Base-by-base conservation (phyloP, 495 filamentous ascomycete genomes). In the Parmelia sp. region DNA sequence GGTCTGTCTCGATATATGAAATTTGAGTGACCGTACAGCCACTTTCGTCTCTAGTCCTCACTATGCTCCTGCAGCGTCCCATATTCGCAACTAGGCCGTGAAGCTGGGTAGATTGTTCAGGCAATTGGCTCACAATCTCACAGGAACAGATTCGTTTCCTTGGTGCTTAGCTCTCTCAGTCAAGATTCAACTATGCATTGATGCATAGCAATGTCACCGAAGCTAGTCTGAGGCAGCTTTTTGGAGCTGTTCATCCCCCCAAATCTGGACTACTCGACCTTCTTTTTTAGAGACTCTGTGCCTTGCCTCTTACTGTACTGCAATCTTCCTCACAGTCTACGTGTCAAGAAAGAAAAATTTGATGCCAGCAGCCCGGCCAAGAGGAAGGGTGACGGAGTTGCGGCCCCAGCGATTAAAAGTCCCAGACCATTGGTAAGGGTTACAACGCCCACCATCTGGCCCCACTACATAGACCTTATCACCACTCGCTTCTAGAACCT, bases 361-460 rank as follows among this genome's bases (percentile, higher is more conserved):
- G 39, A 57, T 23, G 31, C 19, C 25, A 47, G 27, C 33, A 36
- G n/a, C 37, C 44, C 6, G 29, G 36, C 36, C 23, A 36, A 57
- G 12, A 57, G 33, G 61, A 35, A 63, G 19, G 29, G 21, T 39
- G 45, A 42, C 33, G 19, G 10, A 42, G 39, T 33, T 42, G 42
- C 33, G 9, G 17, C 35, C 19, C 14, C 12, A 29, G 61, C 27
- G 5, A 25, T 27, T 29, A 51, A 33, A 57, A 33, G 42, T 53
- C 37, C 42, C 15, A 6, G 29, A 33, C 29, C n/a, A 40, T 56
- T 11, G 61, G 61, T 57, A 63, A 55, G 49, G 61, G 12, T 29
- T 8, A 33, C 17, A 10, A 55, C 51, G 33, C 29, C 29, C 21
- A 6, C 27, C 6, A 55, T 31, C 12, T 27, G 29, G 15, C 29